These are phyloP conservation scores for Butyriboletus loyo DNA, from an alignment of 768 basidiomycete genomes.

Conservation along the genomic window DNA sequence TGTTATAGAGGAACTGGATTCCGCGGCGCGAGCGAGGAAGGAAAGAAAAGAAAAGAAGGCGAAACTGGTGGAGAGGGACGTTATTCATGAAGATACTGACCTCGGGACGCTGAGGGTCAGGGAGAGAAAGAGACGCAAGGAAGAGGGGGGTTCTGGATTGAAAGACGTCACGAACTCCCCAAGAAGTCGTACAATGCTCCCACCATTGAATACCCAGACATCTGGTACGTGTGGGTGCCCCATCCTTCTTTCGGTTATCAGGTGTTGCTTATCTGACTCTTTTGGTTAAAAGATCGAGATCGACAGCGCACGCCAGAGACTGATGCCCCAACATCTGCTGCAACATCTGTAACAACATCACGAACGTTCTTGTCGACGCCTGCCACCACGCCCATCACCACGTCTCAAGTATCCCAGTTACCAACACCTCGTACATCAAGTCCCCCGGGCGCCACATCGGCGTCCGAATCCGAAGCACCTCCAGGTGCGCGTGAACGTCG, in stretches of 20 bases:
- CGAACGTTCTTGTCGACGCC: constrained; percentile 44
- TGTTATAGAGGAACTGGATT: constrained; percentile 16
- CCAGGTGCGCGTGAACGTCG: constrained; percentile 47
- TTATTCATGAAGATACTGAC: constrained; percentile 21
- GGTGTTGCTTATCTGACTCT: constrained; percentile 13
- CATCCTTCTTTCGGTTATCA: not conserved
- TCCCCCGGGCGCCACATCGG: constrained; percentile 35
- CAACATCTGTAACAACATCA: constrained; percentile 33
- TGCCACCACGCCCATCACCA: constrained; percentile 39
- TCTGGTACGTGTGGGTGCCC: constrained; percentile 30
- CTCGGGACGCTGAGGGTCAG: constrained; percentile 28
- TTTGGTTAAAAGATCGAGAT: constrained; percentile 32
- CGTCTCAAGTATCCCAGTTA: constrained; percentile 35
- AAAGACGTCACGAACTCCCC: constrained; percentile 67
- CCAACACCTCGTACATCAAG: constrained; percentile 54
- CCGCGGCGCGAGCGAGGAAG: constrained; percentile 35
- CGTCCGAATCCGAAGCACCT: constrained; percentile 32
- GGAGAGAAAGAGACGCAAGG: constrained; percentile 41
- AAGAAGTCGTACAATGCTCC: constrained; percentile 34
- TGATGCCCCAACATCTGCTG: constrained; percentile 36
- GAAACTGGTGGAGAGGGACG: constrained; percentile 19
- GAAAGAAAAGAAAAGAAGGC: constrained; percentile 39
- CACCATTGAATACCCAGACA: constrained; percentile 35
- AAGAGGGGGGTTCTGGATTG: constrained; percentile 38
- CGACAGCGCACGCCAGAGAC: constrained; percentile 37